These are phyloP conservation scores for Cercospora canescens DNA, from an alignment of 2,329 filamentous ascomycete genomes.

Conservation along the genomic window DNA sequence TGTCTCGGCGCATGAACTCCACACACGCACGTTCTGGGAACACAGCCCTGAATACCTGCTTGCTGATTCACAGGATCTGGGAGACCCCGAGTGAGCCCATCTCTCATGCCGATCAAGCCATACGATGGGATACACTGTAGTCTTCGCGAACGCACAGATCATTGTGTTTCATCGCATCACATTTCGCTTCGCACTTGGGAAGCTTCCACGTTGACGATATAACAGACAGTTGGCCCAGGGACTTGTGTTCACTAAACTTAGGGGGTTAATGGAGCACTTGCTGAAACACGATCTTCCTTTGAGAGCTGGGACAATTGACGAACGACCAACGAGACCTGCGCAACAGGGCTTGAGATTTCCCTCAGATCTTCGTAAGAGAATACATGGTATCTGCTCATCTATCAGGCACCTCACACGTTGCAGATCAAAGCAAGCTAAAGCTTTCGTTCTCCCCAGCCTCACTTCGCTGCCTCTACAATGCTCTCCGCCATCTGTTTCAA, in stretches of 20 bases:
- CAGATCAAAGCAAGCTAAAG: neutral
- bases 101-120: neutral
- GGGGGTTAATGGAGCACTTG: neutral
- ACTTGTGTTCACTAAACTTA: neutral
- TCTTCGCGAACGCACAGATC: neutral
- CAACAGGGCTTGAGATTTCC: neutral
- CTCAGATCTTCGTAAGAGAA: neutral
- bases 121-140: neutral
- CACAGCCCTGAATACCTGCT: neutral
- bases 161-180: neutral
- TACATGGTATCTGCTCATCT: neutral
- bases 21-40: neutral
- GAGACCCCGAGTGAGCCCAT: neutral
- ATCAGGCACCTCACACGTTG: neutral
- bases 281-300: no score
- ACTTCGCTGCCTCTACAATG: conserved; percentile 16
- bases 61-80: neutral
- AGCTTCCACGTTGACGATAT: neutral
- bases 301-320: neutral
- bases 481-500: conserved; percentile 51
- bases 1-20: neutral
- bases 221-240: neutral
- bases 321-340: neutral
- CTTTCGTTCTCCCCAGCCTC: neutral
- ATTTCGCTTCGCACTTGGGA: neutral